A percentile compares a stretch with the other conserved stretches of the same genome.
These are phyloP conservation scores for Durotheca rogersii DNA, from an alignment of 495 filamentous ascomycete genomes.

Conservation along the genomic window DNA sequence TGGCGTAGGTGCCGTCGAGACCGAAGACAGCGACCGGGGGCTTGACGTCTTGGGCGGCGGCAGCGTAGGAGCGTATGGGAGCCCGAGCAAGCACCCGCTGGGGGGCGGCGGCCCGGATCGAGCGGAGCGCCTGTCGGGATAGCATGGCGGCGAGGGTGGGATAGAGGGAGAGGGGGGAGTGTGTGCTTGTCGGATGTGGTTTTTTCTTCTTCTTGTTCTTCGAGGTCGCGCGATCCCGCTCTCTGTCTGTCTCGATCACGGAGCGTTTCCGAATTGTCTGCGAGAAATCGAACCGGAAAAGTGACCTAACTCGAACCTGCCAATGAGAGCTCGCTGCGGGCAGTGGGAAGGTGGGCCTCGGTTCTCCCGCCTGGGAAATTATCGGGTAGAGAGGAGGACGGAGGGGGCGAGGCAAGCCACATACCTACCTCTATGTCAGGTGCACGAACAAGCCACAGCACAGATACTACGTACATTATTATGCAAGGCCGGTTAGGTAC, in stretches of 20 bases:
- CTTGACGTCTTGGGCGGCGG: conserved; percentile 68
- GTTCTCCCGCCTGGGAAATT: too few relatives aligned
- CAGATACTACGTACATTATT: too few relatives aligned
- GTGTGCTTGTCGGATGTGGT: conserved; percentile 19
- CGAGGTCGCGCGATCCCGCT: too few relatives aligned
- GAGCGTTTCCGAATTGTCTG: conserved; percentile 4
- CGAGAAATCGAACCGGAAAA: conserved; percentile 18
- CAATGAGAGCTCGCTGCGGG: too few relatives aligned
- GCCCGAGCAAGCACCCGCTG: conserved; percentile 42
- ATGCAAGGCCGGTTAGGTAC: too few relatives aligned
- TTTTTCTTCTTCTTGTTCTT: conserved; percentile 11
- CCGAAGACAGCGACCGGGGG: conserved; percentile 90
- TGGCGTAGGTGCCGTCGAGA: conserved; percentile 96
- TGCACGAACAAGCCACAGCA: too few relatives aligned
- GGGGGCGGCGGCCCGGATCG: conserved; percentile 57
- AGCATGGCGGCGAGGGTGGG: conserved; percentile 53
- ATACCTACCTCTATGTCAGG: too few relatives aligned
- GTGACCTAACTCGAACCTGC: too few relatives aligned
- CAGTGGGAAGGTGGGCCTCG: too few relatives aligned
- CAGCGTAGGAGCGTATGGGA: conserved; percentile 69
- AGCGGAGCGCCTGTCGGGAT: conserved; percentile 61
- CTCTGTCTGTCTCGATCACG: too few relatives aligned
- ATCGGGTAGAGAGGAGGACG: not conserved
- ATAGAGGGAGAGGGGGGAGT: conserved; percentile 30
- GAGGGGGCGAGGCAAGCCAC: not conserved